Conservation (phyloP, 2,329 filamentous ascomycete genomes). For the Rhynchosporium secalis region DNA sequence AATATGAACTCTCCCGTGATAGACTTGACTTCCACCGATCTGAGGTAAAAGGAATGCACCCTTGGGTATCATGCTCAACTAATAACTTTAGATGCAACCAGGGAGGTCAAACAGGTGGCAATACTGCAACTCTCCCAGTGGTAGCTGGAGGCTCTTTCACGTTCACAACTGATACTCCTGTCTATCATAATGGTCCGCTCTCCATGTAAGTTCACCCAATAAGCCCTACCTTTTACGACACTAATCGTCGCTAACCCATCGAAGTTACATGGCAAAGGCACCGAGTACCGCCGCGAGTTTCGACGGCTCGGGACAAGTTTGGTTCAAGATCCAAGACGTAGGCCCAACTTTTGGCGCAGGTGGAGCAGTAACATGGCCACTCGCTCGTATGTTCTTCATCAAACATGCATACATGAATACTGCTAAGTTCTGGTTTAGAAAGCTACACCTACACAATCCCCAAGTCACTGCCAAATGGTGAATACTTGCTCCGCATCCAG, state of each 20-base stretch:
- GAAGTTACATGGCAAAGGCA: constrained; percentile 42
- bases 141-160: constrained; percentile 45
- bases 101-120: constrained; percentile 32
- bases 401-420: not conserved
- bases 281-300: constrained; percentile 39
- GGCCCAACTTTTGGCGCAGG: constrained; percentile 35
- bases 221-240: too few relatives aligned
- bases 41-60: constrained; percentile 18
- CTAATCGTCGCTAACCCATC: constrained; percentile 1
- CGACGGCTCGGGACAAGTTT: constrained; percentile 41
- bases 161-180: constrained; percentile 47
- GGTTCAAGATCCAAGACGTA: constrained; percentile 43
- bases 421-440: constrained; percentile 23
- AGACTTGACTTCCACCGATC: constrained; percentile 30
- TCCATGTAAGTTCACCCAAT: constrained; percentile 29
- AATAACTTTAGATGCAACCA: constrained; percentile 51
- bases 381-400: constrained; percentile 28
- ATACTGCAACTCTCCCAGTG: constrained; percentile 35
- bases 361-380: constrained; percentile 33
- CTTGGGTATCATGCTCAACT: constrained; percentile 41
- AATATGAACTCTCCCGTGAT: constrained; percentile 53
- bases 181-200: constrained; percentile 41
- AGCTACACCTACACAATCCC: constrained; percentile 38
- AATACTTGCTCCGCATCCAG: constrained; percentile 38
- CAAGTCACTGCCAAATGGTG: constrained; percentile 32